A percentile compares a stretch with the other conserved stretches of the same genome.
Conservation (phyloP, 768 basidiomycete species). For the Hortiboletus flavorubellus region DNA sequence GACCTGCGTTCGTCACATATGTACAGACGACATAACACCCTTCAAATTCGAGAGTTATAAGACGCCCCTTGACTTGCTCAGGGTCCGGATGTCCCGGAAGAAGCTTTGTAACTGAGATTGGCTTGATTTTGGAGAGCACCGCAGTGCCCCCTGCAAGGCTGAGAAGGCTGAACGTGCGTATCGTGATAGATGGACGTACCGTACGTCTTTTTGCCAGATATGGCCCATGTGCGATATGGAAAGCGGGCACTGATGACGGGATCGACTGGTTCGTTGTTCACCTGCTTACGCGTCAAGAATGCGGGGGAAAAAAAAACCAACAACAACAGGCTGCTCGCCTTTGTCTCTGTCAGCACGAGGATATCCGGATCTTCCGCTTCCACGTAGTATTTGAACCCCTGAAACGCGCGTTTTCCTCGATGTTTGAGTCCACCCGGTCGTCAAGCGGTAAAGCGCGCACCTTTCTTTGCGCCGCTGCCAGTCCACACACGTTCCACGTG, state of each 20-base stretch:
- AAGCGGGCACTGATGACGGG: slow-evolving; percentile 54
- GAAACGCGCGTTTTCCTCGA: neutral
- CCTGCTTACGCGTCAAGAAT: slow-evolving; percentile 38
- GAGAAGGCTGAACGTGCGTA: neutral
- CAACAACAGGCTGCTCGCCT: slow-evolving; percentile 38
- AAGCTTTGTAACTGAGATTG: slow-evolving; percentile 57
- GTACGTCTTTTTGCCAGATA: slow-evolving; percentile 75
- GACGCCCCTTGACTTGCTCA: slow-evolving; percentile 64
- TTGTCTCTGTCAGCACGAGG: slow-evolving; percentile 82
- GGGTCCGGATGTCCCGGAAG: slow-evolving; percentile 78
- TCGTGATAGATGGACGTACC: slow-evolving; percentile 39
- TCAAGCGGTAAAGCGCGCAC: slow-evolving; percentile 33
- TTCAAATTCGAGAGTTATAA: slow-evolving; percentile 79
- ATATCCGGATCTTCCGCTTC: slow-evolving; percentile 87
- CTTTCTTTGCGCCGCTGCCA: slow-evolving; percentile 76
- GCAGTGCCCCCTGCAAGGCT: slow-evolving; percentile 71
- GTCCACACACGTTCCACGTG: slow-evolving; percentile 79
- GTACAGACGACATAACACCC: slow-evolving; percentile 69
- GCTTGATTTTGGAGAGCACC: slow-evolving; percentile 73
- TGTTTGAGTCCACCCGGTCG: neutral
- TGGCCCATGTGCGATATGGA: slow-evolving; percentile 74
- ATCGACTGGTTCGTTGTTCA: slow-evolving; percentile 67
- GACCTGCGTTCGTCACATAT: slow-evolving; percentile 83
- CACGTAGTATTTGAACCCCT: slow-evolving; percentile 81
- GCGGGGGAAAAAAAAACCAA: neutral